Base-by-base conservation (phyloP, 1,139 yeast genomes). In the Blastobotrys proliferans region DNA sequence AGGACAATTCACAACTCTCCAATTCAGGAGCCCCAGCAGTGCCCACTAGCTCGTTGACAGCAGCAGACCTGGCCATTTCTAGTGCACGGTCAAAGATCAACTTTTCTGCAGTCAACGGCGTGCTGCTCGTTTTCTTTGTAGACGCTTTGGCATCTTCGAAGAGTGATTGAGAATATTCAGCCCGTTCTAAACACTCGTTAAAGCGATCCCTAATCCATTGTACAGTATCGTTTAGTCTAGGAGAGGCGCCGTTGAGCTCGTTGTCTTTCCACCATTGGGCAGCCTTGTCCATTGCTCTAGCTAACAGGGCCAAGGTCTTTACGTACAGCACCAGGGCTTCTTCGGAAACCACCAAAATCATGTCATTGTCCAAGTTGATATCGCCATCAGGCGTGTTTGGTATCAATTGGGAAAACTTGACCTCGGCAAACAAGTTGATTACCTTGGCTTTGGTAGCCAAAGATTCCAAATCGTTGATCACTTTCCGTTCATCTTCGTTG, bases 131-230 rank as follows among this genome's bases (percentile, higher is more conserved):
- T 6, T 25, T 17, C 14, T 11, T 21, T 5, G 35, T 16, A 21
- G 4, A 6, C 20, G 30, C 24, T 49, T 55, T 58, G 14, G 47
- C 47, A n/a, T 48, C 49, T 30, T 50, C 54, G 18, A 60, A 42
- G 35, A 55, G 68, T 35, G 76, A 59, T 48, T 78, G 76, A 10
- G 86, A 75, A 56, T 76, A 80, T 56, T 90, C 97, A 0, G 97
- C 97, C 60, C 82, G 83, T 51, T 85, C 95, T 48, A 92, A 71
- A 48, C 86, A 77, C 58, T 88, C 96, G 63, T 92, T 92, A 65
- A 88, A 92, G 50, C 81, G 77, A 46, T 83, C 90, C 48, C 97
- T 74, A 8, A 86, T 79, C 96, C 97, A 88, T 63, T 92, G 97
- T 6, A 92, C 96, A 42, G 86, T 69, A 44, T 83, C 82, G 58